Percentiles rank a stretch among this genome's conserved stretches.
Evolutionary conservation across 2,329 filamentous ascomycete species (phyloP).

Genomic region (Cordyceps sp.): DNA sequence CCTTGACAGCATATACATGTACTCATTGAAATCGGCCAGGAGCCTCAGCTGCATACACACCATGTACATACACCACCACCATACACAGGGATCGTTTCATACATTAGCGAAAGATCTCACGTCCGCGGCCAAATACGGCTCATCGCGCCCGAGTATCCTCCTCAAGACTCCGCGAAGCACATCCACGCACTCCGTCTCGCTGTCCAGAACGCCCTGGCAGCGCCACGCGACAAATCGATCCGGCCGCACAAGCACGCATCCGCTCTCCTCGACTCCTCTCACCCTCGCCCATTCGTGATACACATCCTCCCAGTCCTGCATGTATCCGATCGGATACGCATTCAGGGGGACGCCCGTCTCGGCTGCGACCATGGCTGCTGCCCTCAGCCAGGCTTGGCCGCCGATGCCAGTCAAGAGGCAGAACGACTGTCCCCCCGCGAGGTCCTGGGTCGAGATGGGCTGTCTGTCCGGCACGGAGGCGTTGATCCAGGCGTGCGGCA

Average conservation of each 20-base stretch:
- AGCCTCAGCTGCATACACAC: too few relatives aligned
- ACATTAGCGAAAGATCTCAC: too few relatives aligned
- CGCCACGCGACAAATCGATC: conserved; percentile 44
- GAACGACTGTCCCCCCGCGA: conserved; percentile 39
- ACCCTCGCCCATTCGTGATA: conserved; percentile 41
- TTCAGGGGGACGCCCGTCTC: conserved; percentile 28
- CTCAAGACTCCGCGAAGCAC: conserved; percentile 1
- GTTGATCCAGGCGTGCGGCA: conserved; percentile 49
- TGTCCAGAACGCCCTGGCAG: not conserved
- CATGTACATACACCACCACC: too few relatives aligned
- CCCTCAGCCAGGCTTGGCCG: conserved; percentile 34
- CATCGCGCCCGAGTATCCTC: not conserved
- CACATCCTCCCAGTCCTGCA: conserved; percentile 42
- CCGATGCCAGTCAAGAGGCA: conserved; percentile 36
- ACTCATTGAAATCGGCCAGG: too few relatives aligned
- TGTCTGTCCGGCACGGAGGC: conserved; percentile 22
- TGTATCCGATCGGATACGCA: conserved; percentile 35
- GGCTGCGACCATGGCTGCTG: conserved; percentile 21
- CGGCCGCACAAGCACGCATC: conserved; percentile 39
- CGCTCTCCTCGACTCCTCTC: conserved; percentile 38
- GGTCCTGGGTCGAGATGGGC: conserved; percentile 39
- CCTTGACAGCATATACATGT: too few relatives aligned
- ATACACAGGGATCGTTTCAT: too few relatives aligned
- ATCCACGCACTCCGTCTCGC: not conserved
- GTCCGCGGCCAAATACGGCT: too few relatives aligned